phyloP scores from a whole-genome alignment of 2,329 filamentous ascomycete species.

The Aureobasidium sp. region DNA sequence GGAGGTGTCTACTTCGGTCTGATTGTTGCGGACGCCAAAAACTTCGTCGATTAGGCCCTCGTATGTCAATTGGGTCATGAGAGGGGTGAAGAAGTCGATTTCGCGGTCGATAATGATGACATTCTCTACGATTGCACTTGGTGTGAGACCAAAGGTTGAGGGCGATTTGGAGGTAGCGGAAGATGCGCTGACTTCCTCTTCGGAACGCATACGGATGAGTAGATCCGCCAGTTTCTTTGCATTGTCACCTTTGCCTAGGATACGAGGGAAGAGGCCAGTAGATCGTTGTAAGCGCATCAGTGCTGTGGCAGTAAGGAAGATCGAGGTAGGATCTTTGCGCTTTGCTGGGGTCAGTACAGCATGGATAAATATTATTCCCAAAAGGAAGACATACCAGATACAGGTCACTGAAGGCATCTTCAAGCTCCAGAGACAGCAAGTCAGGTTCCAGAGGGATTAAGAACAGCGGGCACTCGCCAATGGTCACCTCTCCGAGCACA shows the following conservation, averaged over 20 bases:
- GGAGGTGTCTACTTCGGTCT: constrained; percentile 84
- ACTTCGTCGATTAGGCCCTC: constrained; percentile 93
- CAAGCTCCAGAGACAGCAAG: constrained; percentile 80
- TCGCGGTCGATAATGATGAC: constrained; percentile 93
- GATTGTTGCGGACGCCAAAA: constrained; percentile 85
- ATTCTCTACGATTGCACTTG: constrained; percentile 81
- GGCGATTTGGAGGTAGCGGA: constrained; percentile 34
- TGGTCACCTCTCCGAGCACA: constrained; percentile 83
- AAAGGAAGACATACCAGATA: constrained; percentile 53
- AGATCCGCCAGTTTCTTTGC: constrained; percentile 82
- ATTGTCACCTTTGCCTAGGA: constrained; percentile 92
- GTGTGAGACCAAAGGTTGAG: constrained; percentile 59
- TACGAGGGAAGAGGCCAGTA: constrained; percentile 87
- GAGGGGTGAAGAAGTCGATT: constrained; percentile 82
- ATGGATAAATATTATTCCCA: background rate
- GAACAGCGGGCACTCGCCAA: constrained; percentile 76
- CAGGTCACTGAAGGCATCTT: constrained; percentile 77
- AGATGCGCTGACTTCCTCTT: constrained; percentile 55
- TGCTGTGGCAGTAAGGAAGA: constrained; percentile 80
- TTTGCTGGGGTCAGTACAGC: constrained; percentile 24
- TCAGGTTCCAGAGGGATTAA: constrained; percentile 92
- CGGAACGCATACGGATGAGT: constrained; percentile 82
- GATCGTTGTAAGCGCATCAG: constrained; percentile 90
- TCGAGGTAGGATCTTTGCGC: constrained; percentile 81
- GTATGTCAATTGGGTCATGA: constrained; percentile 93